Conservation (phyloP, 306 rosid genomes). For the Ormosia semicastrata region DNA sequence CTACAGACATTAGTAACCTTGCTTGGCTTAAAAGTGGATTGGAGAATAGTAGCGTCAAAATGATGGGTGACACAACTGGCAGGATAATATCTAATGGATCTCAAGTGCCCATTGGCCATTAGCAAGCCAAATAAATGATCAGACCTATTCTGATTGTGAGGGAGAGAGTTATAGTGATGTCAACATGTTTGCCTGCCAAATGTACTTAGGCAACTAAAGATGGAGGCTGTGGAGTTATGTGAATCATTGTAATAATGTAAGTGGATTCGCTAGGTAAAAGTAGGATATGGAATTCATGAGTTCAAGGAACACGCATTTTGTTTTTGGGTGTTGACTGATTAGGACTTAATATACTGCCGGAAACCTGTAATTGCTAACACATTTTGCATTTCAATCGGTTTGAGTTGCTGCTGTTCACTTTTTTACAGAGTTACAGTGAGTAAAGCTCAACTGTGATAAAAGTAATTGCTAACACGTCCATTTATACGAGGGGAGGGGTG, state of each 20-base stretch:
- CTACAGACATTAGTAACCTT: constrained; percentile 83
- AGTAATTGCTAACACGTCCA: background rate
- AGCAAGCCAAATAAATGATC: constrained; percentile 19
- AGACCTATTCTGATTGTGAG: constrained; percentile 25
- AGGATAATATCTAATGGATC: constrained; percentile 45
- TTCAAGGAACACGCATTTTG: background rate
- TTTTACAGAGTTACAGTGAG: background rate
- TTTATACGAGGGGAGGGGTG: too few species aligned
- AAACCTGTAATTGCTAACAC: background rate
- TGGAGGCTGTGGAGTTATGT: constrained; percentile 5
- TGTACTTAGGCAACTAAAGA: background rate
- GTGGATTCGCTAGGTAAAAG: constrained; percentile 20
- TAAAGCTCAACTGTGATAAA: background rate
- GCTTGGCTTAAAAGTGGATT: constrained; percentile 98
- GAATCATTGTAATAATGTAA: constrained; percentile 34
- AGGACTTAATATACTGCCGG: background rate
- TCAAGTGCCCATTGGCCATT: constrained; percentile 51
- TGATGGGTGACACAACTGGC: constrained; percentile 60
- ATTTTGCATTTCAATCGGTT: background rate
- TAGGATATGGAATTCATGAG: constrained; percentile 1
- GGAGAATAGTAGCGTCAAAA: constrained; percentile 74
- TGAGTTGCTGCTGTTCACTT: background rate
- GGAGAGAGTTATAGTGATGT: constrained; percentile 9
- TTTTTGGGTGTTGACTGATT: background rate
- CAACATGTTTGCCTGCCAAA: background rate